Evolutionary conservation across 2,329 filamentous ascomycete species (phyloP).

Genomic region (Colletotrichum somersetense): DNA sequence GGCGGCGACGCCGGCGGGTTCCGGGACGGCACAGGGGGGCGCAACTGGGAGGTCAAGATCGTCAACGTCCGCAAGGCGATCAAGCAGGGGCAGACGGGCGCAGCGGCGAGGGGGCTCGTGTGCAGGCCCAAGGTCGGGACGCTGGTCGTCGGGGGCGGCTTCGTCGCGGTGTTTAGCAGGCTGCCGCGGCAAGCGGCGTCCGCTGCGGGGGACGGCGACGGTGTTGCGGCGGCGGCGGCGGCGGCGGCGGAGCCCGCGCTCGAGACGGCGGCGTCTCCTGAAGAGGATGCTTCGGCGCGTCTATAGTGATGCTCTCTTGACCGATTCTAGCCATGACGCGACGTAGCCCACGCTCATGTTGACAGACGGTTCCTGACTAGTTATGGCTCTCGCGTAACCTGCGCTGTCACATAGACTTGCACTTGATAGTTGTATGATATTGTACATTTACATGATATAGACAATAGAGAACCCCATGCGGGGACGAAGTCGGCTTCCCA

Average conservation of each 20-base stretch:
- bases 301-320: not conserved
- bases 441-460: not conserved
- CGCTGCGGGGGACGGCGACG: not conserved
- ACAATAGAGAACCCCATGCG: not conserved
- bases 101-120: slow-evolving; percentile 49
- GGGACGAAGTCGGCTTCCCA: not conserved
- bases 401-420: not conserved
- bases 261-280: not conserved
- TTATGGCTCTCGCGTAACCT: not conserved
- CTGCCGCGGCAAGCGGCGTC: not conserved
- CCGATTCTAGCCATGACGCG: not conserved
- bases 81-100: slow-evolving; percentile 32
- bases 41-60: slow-evolving; percentile 73
- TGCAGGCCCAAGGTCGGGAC: slow-evolving; percentile 59
- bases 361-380: not conserved
- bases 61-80: slow-evolving; percentile 50
- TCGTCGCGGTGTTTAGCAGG: slow-evolving; percentile 52
- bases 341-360: too few relatives aligned
- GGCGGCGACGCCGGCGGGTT: slow-evolving; percentile 56
- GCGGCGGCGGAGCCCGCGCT: not conserved
- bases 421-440: slow-evolving; percentile 6
- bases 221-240: slow-evolving; percentile 1
- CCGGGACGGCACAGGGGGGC: slow-evolving; percentile 62
- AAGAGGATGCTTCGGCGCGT: not conserved
- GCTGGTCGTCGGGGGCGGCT: slow-evolving; percentile 56